A percentile compares a stretch with the other conserved stretches of the same genome.
Conservation (phyloP, 495 filamentous ascomycete genomes). For the Trichoderma erinaceum region DNA sequence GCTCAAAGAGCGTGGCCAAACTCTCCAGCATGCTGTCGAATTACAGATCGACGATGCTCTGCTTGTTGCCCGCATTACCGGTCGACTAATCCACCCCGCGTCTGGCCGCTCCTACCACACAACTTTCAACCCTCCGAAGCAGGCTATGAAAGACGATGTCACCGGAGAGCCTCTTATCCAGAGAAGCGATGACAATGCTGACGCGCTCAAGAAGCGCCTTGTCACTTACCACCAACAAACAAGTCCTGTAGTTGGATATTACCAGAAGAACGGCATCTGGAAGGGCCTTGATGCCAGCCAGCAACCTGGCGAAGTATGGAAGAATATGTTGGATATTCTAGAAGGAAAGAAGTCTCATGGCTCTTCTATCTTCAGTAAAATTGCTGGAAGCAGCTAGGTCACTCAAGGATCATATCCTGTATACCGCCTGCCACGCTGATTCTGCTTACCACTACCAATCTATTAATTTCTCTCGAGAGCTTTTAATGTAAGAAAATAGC, state of each 20-base stretch:
- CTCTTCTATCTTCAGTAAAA: conserved; percentile 40
- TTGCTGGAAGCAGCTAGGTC: conserved; percentile 35
- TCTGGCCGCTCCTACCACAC: conserved; percentile 96
- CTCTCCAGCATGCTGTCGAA: conserved; percentile 89
- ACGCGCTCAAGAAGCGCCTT: conserved; percentile 93
- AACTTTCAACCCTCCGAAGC: conserved; percentile 97
- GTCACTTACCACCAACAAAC: conserved; percentile 94
- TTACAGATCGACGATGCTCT: conserved; percentile 93
- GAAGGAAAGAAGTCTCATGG: conserved; percentile 50
- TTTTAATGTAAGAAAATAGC: neutral
- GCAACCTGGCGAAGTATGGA: conserved; percentile 93
- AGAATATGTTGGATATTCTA: conserved; percentile 81
- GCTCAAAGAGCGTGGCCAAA: conserved; percentile 65
- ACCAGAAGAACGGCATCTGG: conserved; percentile 96
- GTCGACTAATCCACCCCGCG: conserved; percentile 90
- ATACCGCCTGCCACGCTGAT: neutral
- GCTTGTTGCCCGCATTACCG: conserved; percentile 92
- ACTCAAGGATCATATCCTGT: neutral
- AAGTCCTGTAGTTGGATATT: conserved; percentile 84
- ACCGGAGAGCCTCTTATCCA: conserved; percentile 97
- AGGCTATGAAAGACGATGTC: conserved; percentile 88
- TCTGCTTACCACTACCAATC: neutral
- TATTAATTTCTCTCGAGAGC: neutral
- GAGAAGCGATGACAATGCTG: conserved; percentile 93
- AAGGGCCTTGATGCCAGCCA: conserved; percentile 93